Base-by-base conservation (phyloP, 139 green algal species). In the Diplosphaera chodatii region DNA sequence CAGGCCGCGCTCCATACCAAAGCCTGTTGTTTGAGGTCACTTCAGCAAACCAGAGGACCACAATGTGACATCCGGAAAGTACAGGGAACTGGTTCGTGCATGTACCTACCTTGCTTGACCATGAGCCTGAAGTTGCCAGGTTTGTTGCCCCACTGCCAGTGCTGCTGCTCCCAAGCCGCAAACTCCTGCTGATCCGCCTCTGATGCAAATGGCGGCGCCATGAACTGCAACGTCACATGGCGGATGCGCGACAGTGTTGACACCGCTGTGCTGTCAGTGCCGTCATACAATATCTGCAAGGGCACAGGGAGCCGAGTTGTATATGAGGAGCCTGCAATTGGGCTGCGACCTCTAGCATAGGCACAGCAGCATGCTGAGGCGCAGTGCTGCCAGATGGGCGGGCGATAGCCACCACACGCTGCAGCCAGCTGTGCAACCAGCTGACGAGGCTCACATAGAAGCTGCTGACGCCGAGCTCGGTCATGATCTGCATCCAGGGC, bases 61-160 rank as follows among this genome's bases (percentile, higher is more conserved):
- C n/a, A n/a, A n/a, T n/a, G n/a, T n/a, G n/a, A n/a, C n/a, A n/a
- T n/a, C n/a, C n/a, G n/a, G n/a, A n/a, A n/a, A n/a, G n/a, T n/a
- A n/a, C n/a, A n/a, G n/a, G n/a, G n/a, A n/a, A n/a, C n/a, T n/a
- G n/a, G n/a, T n/a, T n/a, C n/a, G n/a, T n/a, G n/a, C n/a, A n/a
- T n/a, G n/a, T n/a, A n/a, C n/a, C n/a, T 56, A 74, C 78, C 78
- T 71, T 88, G 83, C 73, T 87, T 89, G 10, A 76, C 76, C 83
- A 89, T 89, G 3, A 89, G 78, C 55, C 72, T 72, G 66, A 80
- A 89, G 76, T 87, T 89, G 30, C 83, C 83, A 1, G 70, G 82
- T 56, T 73, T 75, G 1, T 41, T 64, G 1, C 30, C 68, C 82
- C 82, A 87, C 32, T 81, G 73, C 29, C 30, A 55, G 34, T 31